A percentile compares a stretch with the other conserved stretches of the same genome.
Conservation (phyloP, 2,329 filamentous ascomycete species). For the Waltergamsia citrina region DNA sequence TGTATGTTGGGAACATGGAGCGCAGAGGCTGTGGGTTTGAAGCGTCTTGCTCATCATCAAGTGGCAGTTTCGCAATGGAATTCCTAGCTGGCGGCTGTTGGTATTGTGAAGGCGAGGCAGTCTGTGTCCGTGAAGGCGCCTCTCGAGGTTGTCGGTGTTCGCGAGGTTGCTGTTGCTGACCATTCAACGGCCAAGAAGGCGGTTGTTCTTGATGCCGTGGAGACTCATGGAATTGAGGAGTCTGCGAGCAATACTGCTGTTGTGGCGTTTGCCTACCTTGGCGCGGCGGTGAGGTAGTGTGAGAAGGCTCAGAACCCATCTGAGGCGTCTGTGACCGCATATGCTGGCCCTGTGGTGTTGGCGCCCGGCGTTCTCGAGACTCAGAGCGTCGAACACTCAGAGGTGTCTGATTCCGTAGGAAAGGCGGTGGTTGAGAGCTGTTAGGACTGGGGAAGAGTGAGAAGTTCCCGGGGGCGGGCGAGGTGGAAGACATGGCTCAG, state of each 20-base stretch:
- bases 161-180: constrained; percentile 4
- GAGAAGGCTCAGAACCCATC: constrained; percentile 11
- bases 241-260: constrained; percentile 6
- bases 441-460: constrained; percentile 48
- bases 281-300: constrained; percentile 11
- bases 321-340: constrained; percentile 13
- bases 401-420: constrained; percentile 28
- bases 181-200: constrained; percentile 3
- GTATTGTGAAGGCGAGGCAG: background rate
- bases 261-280: constrained; percentile 13
- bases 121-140: background rate
- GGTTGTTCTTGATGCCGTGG: background rate
- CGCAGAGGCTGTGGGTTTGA: constrained; percentile 32
- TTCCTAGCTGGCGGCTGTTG: constrained; percentile 17
- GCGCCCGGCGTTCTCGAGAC: constrained; percentile 23
- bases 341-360: constrained; percentile 25
- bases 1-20: constrained; percentile 71
- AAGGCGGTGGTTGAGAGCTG: constrained; percentile 18
- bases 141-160: background rate
- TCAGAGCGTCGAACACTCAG: constrained; percentile 25
- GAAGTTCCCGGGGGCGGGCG: constrained; percentile 34
- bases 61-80: constrained; percentile 47
- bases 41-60: constrained; percentile 18
- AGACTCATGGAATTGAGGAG: constrained; percentile 1
- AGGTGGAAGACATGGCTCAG: constrained; percentile 12